Conservation (phyloP, 176 grass and related monocot genomes). For the Paspalum notatum region DNA sequence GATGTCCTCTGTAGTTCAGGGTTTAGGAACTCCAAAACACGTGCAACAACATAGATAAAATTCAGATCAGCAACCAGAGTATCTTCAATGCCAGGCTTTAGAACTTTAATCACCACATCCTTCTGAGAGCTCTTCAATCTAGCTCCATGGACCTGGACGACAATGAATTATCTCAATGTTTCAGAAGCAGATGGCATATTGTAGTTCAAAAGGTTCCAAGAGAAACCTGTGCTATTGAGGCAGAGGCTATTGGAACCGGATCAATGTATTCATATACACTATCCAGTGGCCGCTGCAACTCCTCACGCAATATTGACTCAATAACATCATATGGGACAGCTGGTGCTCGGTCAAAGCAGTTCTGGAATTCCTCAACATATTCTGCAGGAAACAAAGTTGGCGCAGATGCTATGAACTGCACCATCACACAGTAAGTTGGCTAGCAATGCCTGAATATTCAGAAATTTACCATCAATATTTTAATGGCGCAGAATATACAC, state of each 20-base stretch:
- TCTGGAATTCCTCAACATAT: constrained; percentile 95
- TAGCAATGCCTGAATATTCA: constrained; percentile 10
- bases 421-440: constrained; percentile 36
- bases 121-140: constrained; percentile 91
- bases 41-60: constrained; percentile 87
- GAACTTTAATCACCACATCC: constrained; percentile 97
- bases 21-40: constrained; percentile 90
- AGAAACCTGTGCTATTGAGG: constrained; percentile 91
- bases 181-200: background rate
- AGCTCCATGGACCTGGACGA: constrained; percentile 85
- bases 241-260: constrained; percentile 87
- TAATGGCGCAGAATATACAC: background rate
- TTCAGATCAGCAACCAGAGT: constrained; percentile 94
- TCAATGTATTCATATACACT: constrained; percentile 89
- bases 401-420: constrained; percentile 96
- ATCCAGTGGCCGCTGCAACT: constrained; percentile 89
- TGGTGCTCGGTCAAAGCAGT: constrained; percentile 88
- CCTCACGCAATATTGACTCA: constrained; percentile 77
- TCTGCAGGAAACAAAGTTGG: constrained; percentile 94
- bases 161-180: constrained; percentile 28
- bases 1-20: constrained; percentile 92
- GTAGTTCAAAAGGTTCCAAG: constrained; percentile 12
- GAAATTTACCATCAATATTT: background rate
- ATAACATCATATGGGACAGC: constrained; percentile 74
- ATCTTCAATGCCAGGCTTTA: constrained; percentile 96